Evolutionary conservation across 257 asterid species (phyloP).

Genomic region (Eustoma russellianum): DNA sequence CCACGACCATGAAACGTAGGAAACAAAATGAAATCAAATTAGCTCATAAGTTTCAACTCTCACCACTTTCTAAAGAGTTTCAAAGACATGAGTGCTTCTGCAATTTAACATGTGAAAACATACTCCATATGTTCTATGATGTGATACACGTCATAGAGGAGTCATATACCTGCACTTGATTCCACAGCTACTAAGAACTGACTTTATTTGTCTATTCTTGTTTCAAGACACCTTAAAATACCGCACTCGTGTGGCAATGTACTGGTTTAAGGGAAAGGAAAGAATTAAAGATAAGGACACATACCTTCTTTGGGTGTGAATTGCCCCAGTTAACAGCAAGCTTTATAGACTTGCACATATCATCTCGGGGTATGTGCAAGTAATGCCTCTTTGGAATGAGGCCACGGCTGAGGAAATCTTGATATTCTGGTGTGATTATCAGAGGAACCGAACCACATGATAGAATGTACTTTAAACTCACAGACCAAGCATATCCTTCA

Average conservation of each 20-base stretch:
- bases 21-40: not conserved
- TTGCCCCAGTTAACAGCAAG: constrained; percentile 61
- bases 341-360: constrained; percentile 41
- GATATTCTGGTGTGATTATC: constrained; percentile 38
- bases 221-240: too few relatives aligned
- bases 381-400: constrained; percentile 33
- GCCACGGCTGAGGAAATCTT: constrained; percentile 65
- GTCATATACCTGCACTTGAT: too few relatives aligned
- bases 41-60: not conserved
- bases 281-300: not conserved
- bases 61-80: not conserved
- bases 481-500: constrained; percentile 87
- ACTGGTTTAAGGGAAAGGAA: not conserved
- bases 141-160: too few relatives aligned
- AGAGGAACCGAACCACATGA: constrained; percentile 61
- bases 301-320: constrained; percentile 36
- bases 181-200: too few relatives aligned
- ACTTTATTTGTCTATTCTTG: too few relatives aligned
- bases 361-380: constrained; percentile 29
- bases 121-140: too few relatives aligned
- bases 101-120: too few relatives aligned
- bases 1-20: not conserved
- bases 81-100: too few relatives aligned
- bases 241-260: too few relatives aligned
- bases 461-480: constrained; percentile 63